Conservation (phyloP, 352 stramenopile genomes). For the Blastocystis sp. region DNA sequence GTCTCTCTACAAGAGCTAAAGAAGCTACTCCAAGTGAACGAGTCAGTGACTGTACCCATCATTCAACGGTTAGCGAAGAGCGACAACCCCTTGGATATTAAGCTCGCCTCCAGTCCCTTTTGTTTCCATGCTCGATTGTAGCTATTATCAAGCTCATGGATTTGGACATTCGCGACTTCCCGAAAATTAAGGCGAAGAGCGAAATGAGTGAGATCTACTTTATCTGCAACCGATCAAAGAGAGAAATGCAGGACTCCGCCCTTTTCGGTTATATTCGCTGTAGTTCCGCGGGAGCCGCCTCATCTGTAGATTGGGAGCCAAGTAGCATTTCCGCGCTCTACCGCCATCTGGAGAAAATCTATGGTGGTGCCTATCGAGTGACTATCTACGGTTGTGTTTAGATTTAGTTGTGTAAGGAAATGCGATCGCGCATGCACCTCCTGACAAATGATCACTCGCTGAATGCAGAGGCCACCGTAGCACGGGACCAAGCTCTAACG, state of each 20-base stretch:
- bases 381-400: background rate
- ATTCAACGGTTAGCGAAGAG: too few species aligned
- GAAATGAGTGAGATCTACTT: background rate
- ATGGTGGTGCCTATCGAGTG: background rate
- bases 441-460: too few species aligned
- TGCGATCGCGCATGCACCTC: too few species aligned
- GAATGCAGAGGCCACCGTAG: too few species aligned
- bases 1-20: too few species aligned
- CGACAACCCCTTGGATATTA: too few species aligned
- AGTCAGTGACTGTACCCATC: too few species aligned
- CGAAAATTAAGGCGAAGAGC: background rate
- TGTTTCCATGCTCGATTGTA: too few species aligned
- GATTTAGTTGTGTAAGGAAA: background rate
- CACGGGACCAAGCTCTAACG: background rate
- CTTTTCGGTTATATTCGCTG: background rate
- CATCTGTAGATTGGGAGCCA: background rate
- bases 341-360: background rate
- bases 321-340: background rate
- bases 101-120: too few species aligned
- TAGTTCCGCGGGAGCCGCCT: background rate
- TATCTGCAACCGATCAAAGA: background rate
- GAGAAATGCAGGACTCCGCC: background rate
- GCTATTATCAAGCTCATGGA: background rate
- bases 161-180: background rate
- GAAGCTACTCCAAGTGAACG: too few species aligned